Evolutionary conservation across 192 early-diverging fungal genomes (phyloP), one percentile per base, ranked within the genome.

Genomic region (Powellomyces hirtus): DNA sequence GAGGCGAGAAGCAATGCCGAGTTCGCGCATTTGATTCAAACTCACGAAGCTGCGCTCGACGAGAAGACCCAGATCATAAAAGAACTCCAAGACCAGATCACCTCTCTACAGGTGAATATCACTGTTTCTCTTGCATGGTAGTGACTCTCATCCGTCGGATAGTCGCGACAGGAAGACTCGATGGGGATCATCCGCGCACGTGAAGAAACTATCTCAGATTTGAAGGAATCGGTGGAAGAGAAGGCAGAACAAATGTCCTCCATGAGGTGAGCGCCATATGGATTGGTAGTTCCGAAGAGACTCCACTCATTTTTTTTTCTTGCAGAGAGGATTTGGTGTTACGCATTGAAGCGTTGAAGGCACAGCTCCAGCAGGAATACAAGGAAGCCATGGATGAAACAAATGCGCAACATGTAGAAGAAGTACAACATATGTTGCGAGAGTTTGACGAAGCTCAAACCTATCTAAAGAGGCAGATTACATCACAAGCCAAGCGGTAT

Each of bases 381-480:
- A 56, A 74, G 42, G 58, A 60, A 29, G 70, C 77, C 29, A 53
- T 78, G 6, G 45, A 58, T 36, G 38, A 64, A 13, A 18, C 77
- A 22, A 75, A 81, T 55, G 79, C 80, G 34, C 70, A 71, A 27
- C 84, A 86, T 55, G 45, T 86, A 13, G 26, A 61, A 18, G 83
- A 86, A 68, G 66, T 72, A 0, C 60, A 81, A 51, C 64, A 62
- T 14, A 86, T 86, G 84, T 65, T 86, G 10, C 26, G 38, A 40
- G 84, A 86, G 26, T 86, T 86, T 71, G 79, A 86, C 36, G 33
- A 78, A 40, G 84, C 82, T 3, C 81, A 86, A 64, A 66, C 66
- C 0, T 86, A 69, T 62, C 59, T 86, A 36, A 86, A 83, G 51
- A 75, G 77, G n/a, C 77, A 85, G 52, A 83, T 86, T 38, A 59